Conservation (phyloP, 2,329 filamentous ascomycete genomes). For the Ophiostoma himal-ulmi region DNA sequence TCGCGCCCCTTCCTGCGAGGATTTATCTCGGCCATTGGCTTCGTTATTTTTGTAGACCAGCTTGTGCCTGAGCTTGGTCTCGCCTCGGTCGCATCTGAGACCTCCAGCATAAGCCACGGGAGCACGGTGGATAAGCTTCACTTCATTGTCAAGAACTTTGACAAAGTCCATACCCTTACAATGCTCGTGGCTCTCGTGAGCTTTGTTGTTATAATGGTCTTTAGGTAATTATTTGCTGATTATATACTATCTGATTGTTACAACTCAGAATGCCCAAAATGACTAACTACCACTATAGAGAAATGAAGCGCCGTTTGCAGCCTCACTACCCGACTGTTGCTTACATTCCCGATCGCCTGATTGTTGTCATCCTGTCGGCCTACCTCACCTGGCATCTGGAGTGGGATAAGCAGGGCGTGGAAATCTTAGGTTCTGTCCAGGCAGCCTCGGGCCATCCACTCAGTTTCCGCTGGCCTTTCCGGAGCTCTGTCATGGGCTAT, state of each 20-base stretch:
- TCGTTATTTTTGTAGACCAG: constrained; percentile 94
- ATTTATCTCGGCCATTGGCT: constrained; percentile 95
- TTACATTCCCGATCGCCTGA: constrained; percentile 85
- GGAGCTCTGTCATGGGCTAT: constrained; percentile 67
- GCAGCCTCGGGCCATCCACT: constrained; percentile 67
- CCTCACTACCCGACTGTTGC: constrained; percentile 73
- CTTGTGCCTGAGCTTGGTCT: constrained; percentile 86
- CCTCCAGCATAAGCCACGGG: constrained; percentile 65
- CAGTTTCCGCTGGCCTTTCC: constrained; percentile 80
- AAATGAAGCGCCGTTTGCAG: constrained; percentile 74
- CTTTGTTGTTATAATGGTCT: constrained; percentile 86
- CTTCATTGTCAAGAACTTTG: constrained; percentile 66
- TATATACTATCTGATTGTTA: background rate
- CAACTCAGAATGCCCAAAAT: background rate
- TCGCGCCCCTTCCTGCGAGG: constrained; percentile 87
- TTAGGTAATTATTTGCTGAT: constrained; percentile 49
- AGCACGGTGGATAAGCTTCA: constrained; percentile 80
- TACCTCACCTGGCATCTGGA: constrained; percentile 68
- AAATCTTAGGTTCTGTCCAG: constrained; percentile 76
- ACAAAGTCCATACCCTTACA: constrained; percentile 66
- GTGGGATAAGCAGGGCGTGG: constrained; percentile 76
- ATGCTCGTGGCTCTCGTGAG: constrained; percentile 69
- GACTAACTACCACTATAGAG: constrained; percentile 44
- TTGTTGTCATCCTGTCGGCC: constrained; percentile 80
- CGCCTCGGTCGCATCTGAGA: constrained; percentile 55